These are phyloP conservation scores for Pichia norvegensis DNA, from an alignment of 1,139 yeast species.

Conservation along the genomic window DNA sequence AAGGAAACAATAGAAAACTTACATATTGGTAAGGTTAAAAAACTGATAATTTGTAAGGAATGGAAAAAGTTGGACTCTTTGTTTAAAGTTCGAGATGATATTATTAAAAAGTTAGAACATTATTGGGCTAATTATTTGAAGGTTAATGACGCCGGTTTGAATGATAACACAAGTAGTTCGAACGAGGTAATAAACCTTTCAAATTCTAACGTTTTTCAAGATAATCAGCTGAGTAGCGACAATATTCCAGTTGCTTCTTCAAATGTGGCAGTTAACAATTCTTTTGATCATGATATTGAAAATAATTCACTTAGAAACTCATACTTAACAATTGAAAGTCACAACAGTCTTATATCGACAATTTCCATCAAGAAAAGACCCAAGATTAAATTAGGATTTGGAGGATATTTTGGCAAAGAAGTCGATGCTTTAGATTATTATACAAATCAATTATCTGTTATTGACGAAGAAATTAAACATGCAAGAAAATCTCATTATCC, in stretches of 20 bases:
- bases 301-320: slow-evolving; percentile 1
- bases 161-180: background rate
- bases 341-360: slow-evolving; percentile 10
- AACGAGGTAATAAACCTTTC: slow-evolving; percentile 2
- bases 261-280: too few species aligned
- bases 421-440: slow-evolving; percentile 62
- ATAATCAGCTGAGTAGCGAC: background rate
- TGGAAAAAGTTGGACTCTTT: slow-evolving; percentile 69
- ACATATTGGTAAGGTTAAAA: slow-evolving; percentile 72
- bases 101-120: slow-evolving; percentile 54
- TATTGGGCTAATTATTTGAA: slow-evolving; percentile 66
- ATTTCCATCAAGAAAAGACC: slow-evolving; percentile 42
- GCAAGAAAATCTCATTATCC: slow-evolving; percentile 59
- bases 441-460: slow-evolving; percentile 47
- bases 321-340: slow-evolving; percentile 2
- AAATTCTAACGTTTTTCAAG: background rate
- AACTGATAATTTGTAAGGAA: slow-evolving; percentile 72
- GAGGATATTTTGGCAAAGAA: slow-evolving; percentile 46
- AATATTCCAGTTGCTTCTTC: background rate
- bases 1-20: slow-evolving; percentile 68
- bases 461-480: slow-evolving; percentile 52
- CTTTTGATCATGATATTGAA: slow-evolving; percentile 5
- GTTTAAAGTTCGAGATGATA: slow-evolving; percentile 48
- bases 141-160: background rate
- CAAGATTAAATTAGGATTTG: slow-evolving; percentile 39